phyloP scores from a whole-genome alignment of 176 grass and related monocot genomes.

The Carex kokanica region DNA sequence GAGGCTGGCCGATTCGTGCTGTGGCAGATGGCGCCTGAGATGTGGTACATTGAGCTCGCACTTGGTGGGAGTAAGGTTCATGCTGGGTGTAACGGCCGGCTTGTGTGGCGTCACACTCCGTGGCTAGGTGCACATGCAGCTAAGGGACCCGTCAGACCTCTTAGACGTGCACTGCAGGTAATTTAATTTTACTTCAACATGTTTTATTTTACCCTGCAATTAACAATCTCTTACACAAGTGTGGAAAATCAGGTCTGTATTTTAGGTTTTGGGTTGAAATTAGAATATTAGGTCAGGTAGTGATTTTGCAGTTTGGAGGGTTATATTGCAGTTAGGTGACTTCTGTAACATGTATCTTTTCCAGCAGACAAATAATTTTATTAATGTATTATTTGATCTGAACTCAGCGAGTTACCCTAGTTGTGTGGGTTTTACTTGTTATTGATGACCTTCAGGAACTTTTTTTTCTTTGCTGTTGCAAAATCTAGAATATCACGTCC shows the following conservation, averaged over 20 bases:
- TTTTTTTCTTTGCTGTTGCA: neutral
- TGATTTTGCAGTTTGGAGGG: neutral
- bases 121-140: constrained; percentile 75
- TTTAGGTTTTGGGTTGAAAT: neutral
- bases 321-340: neutral
- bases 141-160: constrained; percentile 80
- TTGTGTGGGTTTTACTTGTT: neutral
- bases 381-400: too few species aligned
- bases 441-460: neutral
- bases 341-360: neutral
- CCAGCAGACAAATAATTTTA: neutral
- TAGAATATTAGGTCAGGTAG: neutral
- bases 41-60: constrained; percentile 89
- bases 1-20: constrained; percentile 79
- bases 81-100: constrained; percentile 69
- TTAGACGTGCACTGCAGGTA: constrained; percentile 77
- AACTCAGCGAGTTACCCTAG: neutral
- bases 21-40: constrained; percentile 87
- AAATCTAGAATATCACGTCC: neutral
- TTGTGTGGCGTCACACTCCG: constrained; percentile 83
- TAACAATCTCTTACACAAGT: neutral
- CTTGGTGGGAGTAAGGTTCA: constrained; percentile 83
- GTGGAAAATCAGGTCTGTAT: neutral
- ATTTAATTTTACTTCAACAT: neutral
- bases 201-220: neutral